Evolutionary conservation across 495 filamentous ascomycete species (phyloP), one percentile per base, ranked within the genome.

Genomic region (Xylona heveae): DNA sequence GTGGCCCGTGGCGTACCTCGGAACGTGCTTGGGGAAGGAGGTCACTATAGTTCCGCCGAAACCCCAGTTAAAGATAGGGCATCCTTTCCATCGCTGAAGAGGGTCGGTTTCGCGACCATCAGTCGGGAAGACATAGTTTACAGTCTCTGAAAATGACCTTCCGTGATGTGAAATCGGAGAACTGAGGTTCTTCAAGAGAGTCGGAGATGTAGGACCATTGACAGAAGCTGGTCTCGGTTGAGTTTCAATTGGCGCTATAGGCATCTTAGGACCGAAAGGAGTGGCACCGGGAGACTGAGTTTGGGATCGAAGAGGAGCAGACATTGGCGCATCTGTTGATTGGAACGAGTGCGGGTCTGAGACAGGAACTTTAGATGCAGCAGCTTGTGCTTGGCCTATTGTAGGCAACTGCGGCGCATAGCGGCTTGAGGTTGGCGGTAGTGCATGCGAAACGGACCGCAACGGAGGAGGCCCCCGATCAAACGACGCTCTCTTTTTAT

Each of bases 21-120:
- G 88, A 20, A 85, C 68, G 37, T 90, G 72, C 38, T 75, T 78
- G 0, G 90, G 90, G 43, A 95, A 94, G 42, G 70, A 82, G 4
- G 79, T 78, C 19, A 84, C 64, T 16, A 92, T 52, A 3, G 64
- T 64, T 6, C 90, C 90, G 27, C 81, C 85, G 33, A 91, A 73
- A 0, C 81, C 84, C 68, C 91, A 95, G 3, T 65, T 64, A 42
- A 95, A 68, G 5, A 92, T 66, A 0, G 88, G 90, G 10, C 65
- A 63, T 5, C 88, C 88, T 52, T 76, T 77, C 88, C 88, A 99
- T 40, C 90, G 64, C 40, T 82, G 61, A 3, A 95, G 56, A 10
- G 68, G 66, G 52, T 99, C 88, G 6, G 60, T 46, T 36, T 79
- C 68, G 15, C 76, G 68, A n/a, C 78, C 80, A 53, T 94, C 82